Conservation (phyloP, 2,329 filamentous ascomycete species). For the Daldinia sp. region DNA sequence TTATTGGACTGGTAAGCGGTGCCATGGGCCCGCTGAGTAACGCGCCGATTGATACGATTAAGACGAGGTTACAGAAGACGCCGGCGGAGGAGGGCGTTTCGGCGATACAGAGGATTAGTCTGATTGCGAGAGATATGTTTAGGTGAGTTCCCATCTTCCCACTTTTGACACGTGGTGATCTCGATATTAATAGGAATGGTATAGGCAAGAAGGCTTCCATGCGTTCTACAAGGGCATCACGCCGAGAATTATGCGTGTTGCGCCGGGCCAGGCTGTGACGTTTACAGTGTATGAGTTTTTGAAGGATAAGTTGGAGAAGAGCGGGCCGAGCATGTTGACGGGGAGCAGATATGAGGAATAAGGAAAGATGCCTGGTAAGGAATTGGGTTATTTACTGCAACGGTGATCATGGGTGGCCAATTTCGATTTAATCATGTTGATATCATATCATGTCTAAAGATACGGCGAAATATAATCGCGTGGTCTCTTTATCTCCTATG, state of each 20-base stretch:
- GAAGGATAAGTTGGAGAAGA: conserved; percentile 75
- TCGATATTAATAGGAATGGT: not conserved
- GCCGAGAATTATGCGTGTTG: conserved; percentile 95
- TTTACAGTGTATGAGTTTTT: conserved; percentile 82
- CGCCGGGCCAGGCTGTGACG: conserved; percentile 86
- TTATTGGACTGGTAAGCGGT: conserved; percentile 89
- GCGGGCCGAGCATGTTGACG: conserved; percentile 64
- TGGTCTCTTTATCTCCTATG: conserved; percentile 9
- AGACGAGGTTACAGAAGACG: conserved; percentile 92
- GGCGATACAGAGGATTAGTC: conserved; percentile 78
- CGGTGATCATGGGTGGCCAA: not conserved
- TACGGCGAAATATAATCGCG: conserved; percentile 17
- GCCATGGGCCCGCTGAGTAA: conserved; percentile 97
- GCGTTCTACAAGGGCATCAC: conserved; percentile 99
- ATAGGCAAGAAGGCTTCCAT: conserved; percentile 86
- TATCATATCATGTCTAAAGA: not conserved
- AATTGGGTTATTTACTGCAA: not conserved
- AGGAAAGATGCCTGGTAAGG: not conserved
- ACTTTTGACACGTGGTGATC: not conserved
- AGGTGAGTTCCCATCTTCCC: conserved; percentile 59
- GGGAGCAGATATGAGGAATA: conserved; percentile 75
- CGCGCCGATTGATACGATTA: conserved; percentile 98
- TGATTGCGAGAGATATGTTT: conserved; percentile 86
- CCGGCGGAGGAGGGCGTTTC: conserved; percentile 83
- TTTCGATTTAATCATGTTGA: not conserved